A percentile compares a stretch with the other conserved stretches of the same genome.
Conservation (phyloP, 2,329 filamentous ascomycete genomes). For the Ophiocordyceps camponoti-leonardi region DNA sequence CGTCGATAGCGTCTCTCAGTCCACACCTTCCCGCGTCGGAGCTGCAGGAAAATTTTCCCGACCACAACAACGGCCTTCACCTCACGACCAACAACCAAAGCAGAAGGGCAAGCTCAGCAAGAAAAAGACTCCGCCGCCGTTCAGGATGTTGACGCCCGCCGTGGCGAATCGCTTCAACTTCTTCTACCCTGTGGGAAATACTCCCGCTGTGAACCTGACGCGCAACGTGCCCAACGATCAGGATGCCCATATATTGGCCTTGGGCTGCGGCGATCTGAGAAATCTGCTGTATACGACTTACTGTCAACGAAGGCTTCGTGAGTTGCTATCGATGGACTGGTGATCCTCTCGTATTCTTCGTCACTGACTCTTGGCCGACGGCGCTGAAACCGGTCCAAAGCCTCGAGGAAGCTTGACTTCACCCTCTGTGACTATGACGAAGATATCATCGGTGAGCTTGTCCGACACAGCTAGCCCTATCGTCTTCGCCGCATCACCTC, state of each 20-base stretch:
- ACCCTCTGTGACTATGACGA: conserved; percentile 38
- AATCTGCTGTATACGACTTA: conserved; percentile 38
- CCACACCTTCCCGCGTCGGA: no score
- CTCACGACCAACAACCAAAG: background rate
- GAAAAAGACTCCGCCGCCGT: background rate
- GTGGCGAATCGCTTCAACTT: conserved; percentile 13
- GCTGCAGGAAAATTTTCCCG: background rate
- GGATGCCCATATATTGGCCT: conserved; percentile 30
- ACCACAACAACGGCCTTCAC: background rate
- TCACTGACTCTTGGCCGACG: conserved; percentile 6
- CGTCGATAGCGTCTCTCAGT: no score
- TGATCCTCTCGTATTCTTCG: background rate
- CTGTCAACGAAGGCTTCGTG: conserved; percentile 19
- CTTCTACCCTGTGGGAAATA: conserved; percentile 35
- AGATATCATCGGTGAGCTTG: conserved; percentile 27
- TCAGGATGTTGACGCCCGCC: conserved; percentile 19
- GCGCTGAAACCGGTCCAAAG: conserved; percentile 8
- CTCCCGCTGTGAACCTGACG: conserved; percentile 31
- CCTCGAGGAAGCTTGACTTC: conserved; percentile 27
- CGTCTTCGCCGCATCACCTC: background rate
- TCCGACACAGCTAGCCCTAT: background rate
- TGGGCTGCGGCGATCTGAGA: conserved; percentile 39
- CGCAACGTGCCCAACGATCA: conserved; percentile 28
- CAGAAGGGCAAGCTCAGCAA: background rate
- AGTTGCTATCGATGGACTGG: conserved; percentile 4